These are phyloP conservation scores for Aspergillus sp. DNA, from an alignment of 2,329 filamentous ascomycete genomes.

Conservation along the genomic window DNA sequence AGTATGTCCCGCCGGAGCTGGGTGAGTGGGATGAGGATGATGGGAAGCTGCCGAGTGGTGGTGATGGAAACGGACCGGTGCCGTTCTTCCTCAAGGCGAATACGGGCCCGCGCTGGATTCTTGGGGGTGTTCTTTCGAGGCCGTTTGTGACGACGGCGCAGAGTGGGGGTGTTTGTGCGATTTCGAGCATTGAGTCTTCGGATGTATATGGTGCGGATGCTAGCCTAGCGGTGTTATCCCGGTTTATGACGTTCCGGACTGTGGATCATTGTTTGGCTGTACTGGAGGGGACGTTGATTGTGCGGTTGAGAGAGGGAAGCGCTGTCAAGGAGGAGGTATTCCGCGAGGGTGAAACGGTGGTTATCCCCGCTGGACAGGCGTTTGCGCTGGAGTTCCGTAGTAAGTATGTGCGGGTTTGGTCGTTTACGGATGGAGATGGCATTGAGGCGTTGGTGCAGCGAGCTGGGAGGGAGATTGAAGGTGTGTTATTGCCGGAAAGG, in stretches of 20 bases:
- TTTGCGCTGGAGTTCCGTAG: constrained; percentile 49
- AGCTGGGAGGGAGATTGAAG: constrained; percentile 35
- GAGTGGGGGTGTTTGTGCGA: constrained; percentile 51
- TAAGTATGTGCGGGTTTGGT: constrained; percentile 49
- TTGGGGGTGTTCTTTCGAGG: constrained; percentile 34
- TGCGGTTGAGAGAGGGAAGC: constrained; percentile 39
- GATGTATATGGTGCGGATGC: constrained; percentile 32
- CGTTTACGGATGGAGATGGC: constrained; percentile 52
- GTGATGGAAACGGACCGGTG: constrained; percentile 30
- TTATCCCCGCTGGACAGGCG: constrained; percentile 48
- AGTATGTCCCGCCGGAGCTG: constrained; percentile 48
- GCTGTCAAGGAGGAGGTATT: constrained; percentile 30
- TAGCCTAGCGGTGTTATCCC: constrained; percentile 32
- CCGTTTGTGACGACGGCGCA: constrained; percentile 53
- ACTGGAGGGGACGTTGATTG: constrained; percentile 47
- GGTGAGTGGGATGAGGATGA: constrained; percentile 27
- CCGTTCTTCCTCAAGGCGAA: constrained; percentile 56
- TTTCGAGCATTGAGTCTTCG: constrained; percentile 52
- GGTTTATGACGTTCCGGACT: constrained; percentile 44
- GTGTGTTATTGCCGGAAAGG: constrained; percentile 43
- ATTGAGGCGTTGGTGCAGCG: constrained; percentile 48
- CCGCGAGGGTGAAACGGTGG: constrained; percentile 50
- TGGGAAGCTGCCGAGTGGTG: constrained; percentile 19
- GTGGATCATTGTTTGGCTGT: constrained; percentile 57
- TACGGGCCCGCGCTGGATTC: constrained; percentile 36